Evolutionary conservation across 805 yeast species (phyloP).

Genomic region (Candida taoyuanica): DNA sequence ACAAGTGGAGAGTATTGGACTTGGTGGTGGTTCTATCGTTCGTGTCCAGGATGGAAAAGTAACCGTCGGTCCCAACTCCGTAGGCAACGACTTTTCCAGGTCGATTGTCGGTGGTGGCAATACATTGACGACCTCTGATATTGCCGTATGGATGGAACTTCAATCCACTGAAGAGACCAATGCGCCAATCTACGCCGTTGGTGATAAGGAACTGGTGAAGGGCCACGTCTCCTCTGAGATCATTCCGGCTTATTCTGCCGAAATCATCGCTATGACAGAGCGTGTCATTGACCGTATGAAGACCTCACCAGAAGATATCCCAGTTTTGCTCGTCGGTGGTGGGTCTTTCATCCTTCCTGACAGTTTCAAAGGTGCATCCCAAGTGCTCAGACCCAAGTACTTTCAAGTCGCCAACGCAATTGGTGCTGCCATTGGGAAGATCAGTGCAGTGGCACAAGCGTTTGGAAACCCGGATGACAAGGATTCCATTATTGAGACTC

Average conservation of each 20-base stretch:
- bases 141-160: constrained; percentile 27
- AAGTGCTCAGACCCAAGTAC: constrained; percentile 39
- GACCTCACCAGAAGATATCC: constrained; percentile 38
- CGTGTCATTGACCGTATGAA: constrained; percentile 39
- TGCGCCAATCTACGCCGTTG: constrained; percentile 22
- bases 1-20: constrained; percentile 45
- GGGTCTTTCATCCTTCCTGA: constrained; percentile 44
- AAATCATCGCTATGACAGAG: constrained; percentile 24
- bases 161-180: constrained; percentile 10
- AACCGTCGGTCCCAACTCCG: constrained; percentile 47
- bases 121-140: constrained; percentile 36
- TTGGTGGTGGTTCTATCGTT: constrained; percentile 49
- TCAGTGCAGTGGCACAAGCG: constrained; percentile 27
- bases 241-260: constrained; percentile 14
- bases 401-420: constrained; percentile 47
- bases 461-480: constrained; percentile 22
- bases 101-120: constrained; percentile 42
- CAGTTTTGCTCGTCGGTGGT: constrained; percentile 46
- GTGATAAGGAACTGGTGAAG: constrained; percentile 28
- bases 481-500: constrained; percentile 18
- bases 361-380: constrained; percentile 37
- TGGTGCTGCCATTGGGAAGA: constrained; percentile 47
- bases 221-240: constrained; percentile 15
- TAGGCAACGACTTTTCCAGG: constrained; percentile 35
- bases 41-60: constrained; percentile 23